A percentile compares a stretch with the other conserved stretches of the same genome.
phyloP scores from a whole-genome alignment of 1,284 basidiomycete species.

The Ustilago loliicola region DNA sequence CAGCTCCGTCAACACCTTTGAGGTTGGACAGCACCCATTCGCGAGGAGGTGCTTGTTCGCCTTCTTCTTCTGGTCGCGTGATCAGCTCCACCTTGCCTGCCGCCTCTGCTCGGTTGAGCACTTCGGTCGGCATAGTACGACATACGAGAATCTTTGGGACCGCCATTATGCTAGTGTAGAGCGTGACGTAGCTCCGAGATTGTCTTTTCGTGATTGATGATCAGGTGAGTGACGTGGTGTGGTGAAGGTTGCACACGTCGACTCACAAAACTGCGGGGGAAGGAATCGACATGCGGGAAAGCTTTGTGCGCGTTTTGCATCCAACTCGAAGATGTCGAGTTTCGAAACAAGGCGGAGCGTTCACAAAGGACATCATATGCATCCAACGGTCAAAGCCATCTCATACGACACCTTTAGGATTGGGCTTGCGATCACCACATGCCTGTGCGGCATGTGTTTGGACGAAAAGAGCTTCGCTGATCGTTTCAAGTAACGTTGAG shows the following conservation, averaged over 20 bases:
- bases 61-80: constrained; percentile 78
- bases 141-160: constrained; percentile 45
- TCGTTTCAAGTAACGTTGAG: not conserved
- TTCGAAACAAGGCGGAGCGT: no score
- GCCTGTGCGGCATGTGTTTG: no score
- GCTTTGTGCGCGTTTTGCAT: not conserved
- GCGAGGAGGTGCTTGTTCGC: constrained; percentile 68
- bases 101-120: constrained; percentile 33
- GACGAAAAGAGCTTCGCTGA: no score
- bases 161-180: constrained; percentile 10
- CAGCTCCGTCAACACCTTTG: constrained; percentile 76
- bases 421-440: no score
- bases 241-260: not conserved
- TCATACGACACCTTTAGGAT: no score
- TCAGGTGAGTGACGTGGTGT: not conserved
- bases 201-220: not conserved
- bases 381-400: not conserved
- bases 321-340: not conserved
- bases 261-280: not conserved
- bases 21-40: constrained; percentile 85
- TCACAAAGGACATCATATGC: not conserved
- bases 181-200: not conserved
- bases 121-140: constrained; percentile 34
- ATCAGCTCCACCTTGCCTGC: constrained; percentile 72
- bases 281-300: constrained; percentile 18